Conservation (phyloP, 1,139 yeast species). For the Fermentozyma sake region DNA sequence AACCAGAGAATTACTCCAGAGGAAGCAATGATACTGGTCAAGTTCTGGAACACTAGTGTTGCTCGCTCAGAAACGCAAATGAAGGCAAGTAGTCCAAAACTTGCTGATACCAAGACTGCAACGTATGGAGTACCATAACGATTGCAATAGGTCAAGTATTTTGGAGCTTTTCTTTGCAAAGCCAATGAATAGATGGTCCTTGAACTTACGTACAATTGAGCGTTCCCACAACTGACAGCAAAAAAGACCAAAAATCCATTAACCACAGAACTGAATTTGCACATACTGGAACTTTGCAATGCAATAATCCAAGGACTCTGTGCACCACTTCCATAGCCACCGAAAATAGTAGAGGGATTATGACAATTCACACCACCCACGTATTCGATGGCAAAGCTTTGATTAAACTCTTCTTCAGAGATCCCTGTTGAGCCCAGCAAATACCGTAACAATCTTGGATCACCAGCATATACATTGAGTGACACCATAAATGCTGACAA, state of each 20-base stretch:
- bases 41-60: conserved; percentile 60
- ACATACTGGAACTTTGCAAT: conserved; percentile 61
- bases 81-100: conserved; percentile 58
- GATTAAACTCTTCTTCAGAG: conserved; percentile 15
- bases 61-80: conserved; percentile 56
- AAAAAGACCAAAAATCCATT: conserved; percentile 68
- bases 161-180: conserved; percentile 65
- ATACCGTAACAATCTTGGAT: conserved; percentile 61
- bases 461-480: conserved; percentile 69
- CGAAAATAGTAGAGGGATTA: conserved; percentile 31
- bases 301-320: conserved; percentile 84
- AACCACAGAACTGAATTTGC: conserved; percentile 56
- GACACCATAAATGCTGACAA: conserved; percentile 71
- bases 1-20: conserved; percentile 77
- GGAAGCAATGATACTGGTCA: conserved; percentile 62
- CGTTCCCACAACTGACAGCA: conserved; percentile 73
- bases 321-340: conserved; percentile 54
- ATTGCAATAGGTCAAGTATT: conserved; percentile 55
- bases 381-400: conserved; percentile 31
- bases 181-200: conserved; percentile 75
- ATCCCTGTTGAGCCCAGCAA: conserved; percentile 36
- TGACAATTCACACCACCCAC: conserved; percentile 40
- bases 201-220: conserved; percentile 75
- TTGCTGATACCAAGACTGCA: conserved; percentile 59
- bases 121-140: conserved; percentile 68